These are phyloP conservation scores for Phialophora tarda DNA, from an alignment of 2,329 filamentous ascomycete species.

Conservation along the genomic window DNA sequence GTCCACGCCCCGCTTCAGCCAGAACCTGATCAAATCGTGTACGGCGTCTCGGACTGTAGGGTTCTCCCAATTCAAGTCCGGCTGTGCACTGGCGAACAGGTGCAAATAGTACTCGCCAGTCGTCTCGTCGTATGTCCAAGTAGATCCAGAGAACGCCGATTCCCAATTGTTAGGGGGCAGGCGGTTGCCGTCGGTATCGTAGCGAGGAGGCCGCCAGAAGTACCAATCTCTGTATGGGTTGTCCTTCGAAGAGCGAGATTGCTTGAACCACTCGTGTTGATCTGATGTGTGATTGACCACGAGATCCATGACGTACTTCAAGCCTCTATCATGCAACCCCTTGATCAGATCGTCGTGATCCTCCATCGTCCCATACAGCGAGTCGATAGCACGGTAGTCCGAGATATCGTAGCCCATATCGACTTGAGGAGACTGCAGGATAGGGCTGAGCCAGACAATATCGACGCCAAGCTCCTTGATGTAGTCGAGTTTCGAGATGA, in stretches of 20 bases:
- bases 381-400: slow-evolving; percentile 53
- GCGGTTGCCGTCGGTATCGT: slow-evolving; percentile 61
- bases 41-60: slow-evolving; percentile 69
- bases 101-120: slow-evolving; percentile 78
- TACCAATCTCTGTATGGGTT: slow-evolving; percentile 74
- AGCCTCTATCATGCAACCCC: slow-evolving; percentile 51
- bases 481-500: slow-evolving; percentile 70
- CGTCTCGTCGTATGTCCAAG: slow-evolving; percentile 67
- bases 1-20: slow-evolving; percentile 74
- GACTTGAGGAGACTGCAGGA: slow-evolving; percentile 60
- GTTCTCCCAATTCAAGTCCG: slow-evolving; percentile 87
- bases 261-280: slow-evolving; percentile 66
- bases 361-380: slow-evolving; percentile 54
- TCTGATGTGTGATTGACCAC: slow-evolving; percentile 54
- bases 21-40: slow-evolving; percentile 76
- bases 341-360: slow-evolving; percentile 55
- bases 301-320: slow-evolving; percentile 58
- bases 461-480: slow-evolving; percentile 66
- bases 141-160: slow-evolving; percentile 41
- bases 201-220: slow-evolving; percentile 59
- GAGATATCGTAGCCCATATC: slow-evolving; percentile 59
- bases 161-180: slow-evolving; percentile 79
- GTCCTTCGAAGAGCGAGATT: slow-evolving; percentile 65
- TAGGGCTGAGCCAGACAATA: slow-evolving; percentile 61
- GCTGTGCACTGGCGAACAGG: slow-evolving; percentile 75